Base-by-base conservation (phyloP, 1,284 basidiomycete genomes). In the Moesziomyces antarcticus region DNA sequence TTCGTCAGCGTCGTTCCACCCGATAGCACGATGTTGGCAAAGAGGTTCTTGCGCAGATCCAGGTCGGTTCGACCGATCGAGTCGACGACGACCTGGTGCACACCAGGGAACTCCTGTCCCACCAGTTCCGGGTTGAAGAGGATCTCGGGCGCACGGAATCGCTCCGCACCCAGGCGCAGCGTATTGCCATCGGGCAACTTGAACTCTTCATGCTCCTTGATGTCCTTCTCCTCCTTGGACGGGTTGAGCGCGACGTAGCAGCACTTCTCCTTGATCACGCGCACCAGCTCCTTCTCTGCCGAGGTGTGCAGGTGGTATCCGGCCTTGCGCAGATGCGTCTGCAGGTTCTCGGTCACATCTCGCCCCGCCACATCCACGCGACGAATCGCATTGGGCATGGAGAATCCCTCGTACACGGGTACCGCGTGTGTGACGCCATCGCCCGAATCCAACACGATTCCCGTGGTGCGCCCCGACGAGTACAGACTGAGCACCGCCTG, bases 391-490 rank as follows among this genome's bases (percentile, higher is more conserved):
- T 99, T 94, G 40, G 96, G 95, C 93, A 99, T 97, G 10, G 93
- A 95, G 86, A 99, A 99, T 0, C 97, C 97, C 84, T 99, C 97
- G 81, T 97, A 99, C 11, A 99, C 97, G 3, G 97, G 97, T 3
- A 99, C 97, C 3, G 97, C 94, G 78, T 99, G 97, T 21, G 97
- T 98, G 2, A 99, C 97, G 22, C 97, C 97, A 83, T 99, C 97
- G 13, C 97, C 97, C 4, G 97, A 98, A 84, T 99, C 97, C 16
- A 99, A 88, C 4, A 99, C 97, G 61, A 99, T 97, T 41, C 97
- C 97, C 30, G 97, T 99, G 65, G 97, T 99, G 71, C 97, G 89
- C n/a, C 97, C 97, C 6, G 96, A 97, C 3, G 97, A 95, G 87
- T 99, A 99, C 83, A 99, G 86, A 75, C 94, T 94, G 57, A 99